phyloP scores from a whole-genome alignment of 2,329 filamentous ascomycete genomes.

The Aspergillus brunneoviolaceus region DNA sequence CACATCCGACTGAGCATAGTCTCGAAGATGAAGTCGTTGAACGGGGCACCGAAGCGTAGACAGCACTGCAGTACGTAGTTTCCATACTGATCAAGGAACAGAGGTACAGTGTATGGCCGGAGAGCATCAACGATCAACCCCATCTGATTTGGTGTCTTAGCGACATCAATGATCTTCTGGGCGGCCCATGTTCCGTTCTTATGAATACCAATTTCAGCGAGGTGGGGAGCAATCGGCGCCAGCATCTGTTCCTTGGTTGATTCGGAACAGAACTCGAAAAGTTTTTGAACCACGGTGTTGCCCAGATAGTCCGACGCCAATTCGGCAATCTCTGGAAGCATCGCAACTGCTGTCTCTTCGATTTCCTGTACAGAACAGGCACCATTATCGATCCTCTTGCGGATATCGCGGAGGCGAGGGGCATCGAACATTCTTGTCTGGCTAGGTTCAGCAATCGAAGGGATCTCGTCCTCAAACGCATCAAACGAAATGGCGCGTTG shows the following conservation, averaged over 20 bases:
- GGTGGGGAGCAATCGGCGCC: slow-evolving; percentile 78
- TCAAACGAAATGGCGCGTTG: slow-evolving; percentile 74
- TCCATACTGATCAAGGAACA: slow-evolving; percentile 96
- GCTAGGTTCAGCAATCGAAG: slow-evolving; percentile 81
- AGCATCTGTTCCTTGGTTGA: slow-evolving; percentile 89
- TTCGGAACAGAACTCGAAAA: slow-evolving; percentile 96
- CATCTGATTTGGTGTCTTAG: slow-evolving; percentile 82
- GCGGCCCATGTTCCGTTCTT: slow-evolving; percentile 99
- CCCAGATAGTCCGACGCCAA: slow-evolving; percentile 93
- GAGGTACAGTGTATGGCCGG: slow-evolving; percentile 79
- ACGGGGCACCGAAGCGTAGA: slow-evolving; percentile 82
- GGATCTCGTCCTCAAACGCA: slow-evolving; percentile 76
- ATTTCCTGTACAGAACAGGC: slow-evolving; percentile 82
- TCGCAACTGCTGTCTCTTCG: slow-evolving; percentile 85
- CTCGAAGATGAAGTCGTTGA: slow-evolving; percentile 97
- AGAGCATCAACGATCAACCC: slow-evolving; percentile 78
- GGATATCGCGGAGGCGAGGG: slow-evolving; percentile 89
- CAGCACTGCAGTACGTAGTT: slow-evolving; percentile 98
- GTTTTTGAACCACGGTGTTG: slow-evolving; percentile 98
- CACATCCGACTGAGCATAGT: slow-evolving; percentile 92
- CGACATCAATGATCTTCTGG: slow-evolving; percentile 98
- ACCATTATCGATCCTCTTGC: slow-evolving; percentile 96
- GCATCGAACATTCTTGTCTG: slow-evolving; percentile 90
- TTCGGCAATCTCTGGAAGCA: slow-evolving; percentile 96
- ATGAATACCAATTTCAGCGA: slow-evolving; percentile 95